Base-by-base conservation (phyloP, 2,329 filamentous ascomycete genomes). In the Botryotinia narcissicola region DNA sequence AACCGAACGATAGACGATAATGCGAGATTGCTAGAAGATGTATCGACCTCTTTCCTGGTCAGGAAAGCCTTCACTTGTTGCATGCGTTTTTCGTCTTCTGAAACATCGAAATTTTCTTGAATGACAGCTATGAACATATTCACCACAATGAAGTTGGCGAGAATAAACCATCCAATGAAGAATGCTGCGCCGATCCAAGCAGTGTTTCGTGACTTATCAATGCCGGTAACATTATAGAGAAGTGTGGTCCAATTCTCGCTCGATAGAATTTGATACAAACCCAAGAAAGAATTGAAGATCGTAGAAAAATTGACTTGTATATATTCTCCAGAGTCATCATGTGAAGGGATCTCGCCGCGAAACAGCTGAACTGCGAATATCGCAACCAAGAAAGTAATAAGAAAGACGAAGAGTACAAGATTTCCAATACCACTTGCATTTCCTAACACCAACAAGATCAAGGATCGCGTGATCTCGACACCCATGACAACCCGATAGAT, bases 51-150 rank as follows among this genome's bases (percentile, higher is more conserved):
- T 81, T 95, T 97, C 78, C 95, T 91, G 80, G 97, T 93, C 62
- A 99, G 85, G 79, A 98, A 99, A 1, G 95, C 93, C 80, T 95
- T 95, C 75, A 99, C 95, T 83, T 99, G 97, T 81, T 98, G 94
- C 75, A 98, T 84, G 32, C 97, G 94, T 83, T 99, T 99, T 82
- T 98, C 95, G 81, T 99, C 97, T 81, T 99, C 96, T 5, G 95
- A 97, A 40, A 99, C 94, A 83, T 99, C 96, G 81, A 99, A 99
- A 80, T 97, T 99, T 81, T 99, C 96, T 82, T 99, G 96, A 77
- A 99, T 99, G 84, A 99, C 96, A 86, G 96, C 96, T 93, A 99
- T 98, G 86, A 99, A 99, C 96, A 99, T 99, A 81, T 98, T 99
- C 84, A 99, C 85, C 75, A 98, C 89, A 83, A 99, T 97, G 81